These are phyloP conservation scores for Monosporozyma siamensis DNA, from an alignment of 805 yeast species.

Conservation along the genomic window DNA sequence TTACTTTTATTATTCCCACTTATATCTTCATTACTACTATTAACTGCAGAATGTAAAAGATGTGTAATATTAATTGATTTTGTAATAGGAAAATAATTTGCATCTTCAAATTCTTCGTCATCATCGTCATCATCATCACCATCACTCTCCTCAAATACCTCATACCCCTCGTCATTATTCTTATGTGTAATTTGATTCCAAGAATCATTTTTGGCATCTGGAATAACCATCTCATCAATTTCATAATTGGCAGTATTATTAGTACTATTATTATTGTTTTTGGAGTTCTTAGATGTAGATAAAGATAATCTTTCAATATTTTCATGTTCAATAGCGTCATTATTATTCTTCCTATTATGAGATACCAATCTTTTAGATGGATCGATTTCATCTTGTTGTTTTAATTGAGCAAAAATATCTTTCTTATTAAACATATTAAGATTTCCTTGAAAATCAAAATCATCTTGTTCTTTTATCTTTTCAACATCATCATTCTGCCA, in stretches of 20 bases:
- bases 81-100: constrained; percentile 25
- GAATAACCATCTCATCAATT: constrained; percentile 66
- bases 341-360: constrained; percentile 45
- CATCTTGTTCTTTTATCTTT: constrained; percentile 42
- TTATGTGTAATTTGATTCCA: constrained; percentile 38
- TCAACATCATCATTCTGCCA: constrained; percentile 44
- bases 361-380: constrained; percentile 62
- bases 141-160: constrained; percentile 3
- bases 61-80: constrained; percentile 31
- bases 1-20: constrained; percentile 4
- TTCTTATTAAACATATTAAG: constrained; percentile 74
- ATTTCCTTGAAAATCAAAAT: constrained; percentile 80
- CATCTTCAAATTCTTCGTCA: constrained; percentile 11
- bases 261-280: not conserved
- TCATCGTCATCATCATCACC: constrained; percentile 5
- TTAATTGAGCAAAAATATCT: constrained; percentile 69
- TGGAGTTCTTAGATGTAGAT: not conserved
- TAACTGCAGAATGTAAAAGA: constrained; percentile 23
- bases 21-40: constrained; percentile 8
- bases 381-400: constrained; percentile 49
- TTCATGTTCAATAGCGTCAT: not conserved
- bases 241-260: constrained; percentile 38
- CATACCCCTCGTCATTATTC: constrained; percentile 3
- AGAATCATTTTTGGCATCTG: constrained; percentile 36
- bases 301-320: no score